Evolutionary conservation across 257 asterid genomes (phyloP).

Genomic region (Vinca minor): DNA sequence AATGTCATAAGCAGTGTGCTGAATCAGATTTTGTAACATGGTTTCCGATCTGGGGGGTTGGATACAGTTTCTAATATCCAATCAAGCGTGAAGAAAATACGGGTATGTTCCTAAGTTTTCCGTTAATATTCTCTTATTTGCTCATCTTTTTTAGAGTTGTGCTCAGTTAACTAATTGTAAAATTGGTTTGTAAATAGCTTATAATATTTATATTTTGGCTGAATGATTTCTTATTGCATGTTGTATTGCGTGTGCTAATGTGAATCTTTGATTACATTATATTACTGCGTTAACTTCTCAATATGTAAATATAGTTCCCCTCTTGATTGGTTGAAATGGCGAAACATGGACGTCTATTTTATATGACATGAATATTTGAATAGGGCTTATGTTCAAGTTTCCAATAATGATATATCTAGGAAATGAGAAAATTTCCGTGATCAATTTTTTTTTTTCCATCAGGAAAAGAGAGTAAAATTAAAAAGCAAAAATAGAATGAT

Average conservation of each 20-base stretch:
- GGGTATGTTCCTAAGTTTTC: not conserved
- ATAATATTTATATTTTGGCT: not conserved
- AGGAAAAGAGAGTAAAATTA: not conserved
- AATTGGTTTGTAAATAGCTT: not conserved
- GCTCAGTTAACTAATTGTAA: not conserved
- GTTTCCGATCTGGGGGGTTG: not conserved
- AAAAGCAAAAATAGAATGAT: not conserved
- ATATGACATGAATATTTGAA: not conserved
- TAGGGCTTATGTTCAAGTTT: not conserved
- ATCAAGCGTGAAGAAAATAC: not conserved
- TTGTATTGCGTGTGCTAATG: not conserved
- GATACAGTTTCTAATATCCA: not conserved
- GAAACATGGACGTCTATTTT: not conserved
- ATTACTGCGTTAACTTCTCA: not conserved
- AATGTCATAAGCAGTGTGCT: constrained; percentile 45
- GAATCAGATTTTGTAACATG: not conserved
- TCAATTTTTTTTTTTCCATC: not conserved
- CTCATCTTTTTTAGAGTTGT: not conserved
- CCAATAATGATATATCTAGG: not conserved
- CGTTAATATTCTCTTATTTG: not conserved
- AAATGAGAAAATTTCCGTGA: too few species aligned
- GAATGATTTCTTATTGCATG: not conserved
- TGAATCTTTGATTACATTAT: not conserved
- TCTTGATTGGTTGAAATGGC: not conserved
- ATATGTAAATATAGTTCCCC: not conserved